Conservation (phyloP, 73 alveolate species). For the Durusdinium trenchii region DNA sequence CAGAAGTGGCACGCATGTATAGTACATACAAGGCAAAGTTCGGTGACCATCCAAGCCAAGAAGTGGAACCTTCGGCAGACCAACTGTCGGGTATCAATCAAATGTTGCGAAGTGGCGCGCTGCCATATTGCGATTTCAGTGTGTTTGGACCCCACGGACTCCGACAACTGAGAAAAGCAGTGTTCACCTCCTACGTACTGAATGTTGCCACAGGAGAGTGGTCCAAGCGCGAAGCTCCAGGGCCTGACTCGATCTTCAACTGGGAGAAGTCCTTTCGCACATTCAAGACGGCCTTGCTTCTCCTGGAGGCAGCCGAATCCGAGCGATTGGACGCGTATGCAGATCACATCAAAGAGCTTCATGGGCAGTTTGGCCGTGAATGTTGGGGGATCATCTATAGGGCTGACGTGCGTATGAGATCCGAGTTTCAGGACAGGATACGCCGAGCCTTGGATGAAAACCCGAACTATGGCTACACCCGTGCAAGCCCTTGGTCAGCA, state of each 20-base stretch:
- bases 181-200: background rate
- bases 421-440: background rate
- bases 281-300: background rate
- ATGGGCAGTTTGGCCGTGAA: background rate
- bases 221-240: background rate
- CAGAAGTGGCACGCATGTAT: background rate
- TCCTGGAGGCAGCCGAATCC: background rate
- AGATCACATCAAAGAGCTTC: background rate
- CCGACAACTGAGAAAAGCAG: background rate
- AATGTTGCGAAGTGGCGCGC: background rate
- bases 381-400: background rate
- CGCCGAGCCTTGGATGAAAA: background rate
- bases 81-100: background rate
- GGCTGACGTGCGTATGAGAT: background rate
- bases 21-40: background rate
- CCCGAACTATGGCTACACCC: conserved; percentile 17
- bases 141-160: background rate
- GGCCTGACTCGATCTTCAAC: background rate
- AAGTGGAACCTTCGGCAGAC: background rate
- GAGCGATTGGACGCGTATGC: conserved; percentile 1
- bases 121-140: background rate
- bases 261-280: background rate
- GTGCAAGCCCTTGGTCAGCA: background rate
- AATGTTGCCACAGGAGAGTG: conserved; percentile 24
- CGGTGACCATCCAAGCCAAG: background rate